Evolutionary conservation across 1,284 basidiomycete species (phyloP).

Genomic region (Fomitopsis palustris): DNA sequence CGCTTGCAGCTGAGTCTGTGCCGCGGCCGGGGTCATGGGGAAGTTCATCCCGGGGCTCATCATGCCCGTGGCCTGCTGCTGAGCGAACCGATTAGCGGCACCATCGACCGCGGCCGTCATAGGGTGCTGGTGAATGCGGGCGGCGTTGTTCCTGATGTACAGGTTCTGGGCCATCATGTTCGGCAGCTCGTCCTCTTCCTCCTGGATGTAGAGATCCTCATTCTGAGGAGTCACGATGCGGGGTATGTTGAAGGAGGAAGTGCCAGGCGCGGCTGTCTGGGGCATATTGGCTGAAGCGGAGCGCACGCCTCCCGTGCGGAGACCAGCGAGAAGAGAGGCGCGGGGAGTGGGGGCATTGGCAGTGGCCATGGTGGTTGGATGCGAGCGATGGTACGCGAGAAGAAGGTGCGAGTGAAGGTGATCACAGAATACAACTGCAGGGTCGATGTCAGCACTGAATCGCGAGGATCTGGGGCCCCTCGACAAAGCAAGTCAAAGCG

Average conservation of each 20-base stretch:
- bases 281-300: conserved; percentile 55
- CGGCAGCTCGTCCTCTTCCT: conserved; percentile 56
- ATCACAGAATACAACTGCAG: conserved; percentile 22
- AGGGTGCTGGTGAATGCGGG: conserved; percentile 42
- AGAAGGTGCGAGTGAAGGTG: conserved; percentile 19
- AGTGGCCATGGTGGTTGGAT: conserved; percentile 47
- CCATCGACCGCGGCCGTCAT: conserved; percentile 72
- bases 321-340: conserved; percentile 78
- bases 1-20: conserved; percentile 48
- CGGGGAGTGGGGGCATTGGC: conserved; percentile 57
- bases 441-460: neutral
- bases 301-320: conserved; percentile 82
- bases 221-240: conserved; percentile 39
- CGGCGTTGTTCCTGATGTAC: conserved; percentile 34
- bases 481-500: conserved; percentile 1
- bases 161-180: conserved; percentile 50
- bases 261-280: conserved; percentile 63
- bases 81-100: conserved; percentile 56
- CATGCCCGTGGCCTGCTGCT: conserved; percentile 47
- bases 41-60: conserved; percentile 44
- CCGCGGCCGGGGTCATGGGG: conserved; percentile 39
- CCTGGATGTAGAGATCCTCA: conserved; percentile 41
- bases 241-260: conserved; percentile 56
- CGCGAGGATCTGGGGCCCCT: neutral
- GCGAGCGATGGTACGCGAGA: conserved; percentile 9